These are phyloP conservation scores for Leishmania amazonensis DNA, from an alignment of 208 protist genomes.

Conservation along the genomic window DNA sequence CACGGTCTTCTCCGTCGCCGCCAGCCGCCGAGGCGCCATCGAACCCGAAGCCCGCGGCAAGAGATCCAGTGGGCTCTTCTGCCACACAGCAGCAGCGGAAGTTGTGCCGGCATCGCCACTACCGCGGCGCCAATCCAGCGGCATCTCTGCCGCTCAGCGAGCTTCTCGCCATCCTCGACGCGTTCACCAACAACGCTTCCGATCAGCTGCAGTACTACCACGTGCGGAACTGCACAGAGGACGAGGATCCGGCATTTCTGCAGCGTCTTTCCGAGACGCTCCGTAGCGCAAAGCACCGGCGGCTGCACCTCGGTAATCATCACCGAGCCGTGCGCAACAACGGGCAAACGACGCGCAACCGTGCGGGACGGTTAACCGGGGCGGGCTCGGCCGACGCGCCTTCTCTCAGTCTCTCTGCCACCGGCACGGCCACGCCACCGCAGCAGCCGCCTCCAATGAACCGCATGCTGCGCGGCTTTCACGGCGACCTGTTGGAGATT, in stretches of 20 bases:
- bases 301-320: conserved; percentile 65
- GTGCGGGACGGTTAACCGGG: conserved; percentile 18
- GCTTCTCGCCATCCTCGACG: conserved; percentile 64
- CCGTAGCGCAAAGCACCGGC: conserved; percentile 57
- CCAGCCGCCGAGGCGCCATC: not conserved
- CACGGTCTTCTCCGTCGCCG: not conserved
- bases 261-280: conserved; percentile 64
- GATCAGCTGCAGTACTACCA: conserved; percentile 38
- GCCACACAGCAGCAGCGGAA: not conserved
- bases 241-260: conserved; percentile 53
- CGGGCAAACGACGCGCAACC: conserved; percentile 54
- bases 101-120: conserved; percentile 10
- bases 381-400: not conserved
- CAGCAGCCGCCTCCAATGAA: conserved; percentile 47
- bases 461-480: conserved; percentile 54
- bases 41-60: not conserved
- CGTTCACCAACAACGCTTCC: conserved; percentile 56
- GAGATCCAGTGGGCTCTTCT: not conserved
- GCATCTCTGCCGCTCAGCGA: conserved; percentile 43
- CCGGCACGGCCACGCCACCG: conserved; percentile 9
- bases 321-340: conserved; percentile 67
- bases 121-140: conserved; percentile 14
- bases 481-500: conserved; percentile 68
- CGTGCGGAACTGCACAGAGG: conserved; percentile 45
- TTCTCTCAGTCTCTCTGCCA: conserved; percentile 9